Evolutionary conservation across 2,329 filamentous ascomycete genomes (phyloP).

Genomic region (Myotisia sp.): DNA sequence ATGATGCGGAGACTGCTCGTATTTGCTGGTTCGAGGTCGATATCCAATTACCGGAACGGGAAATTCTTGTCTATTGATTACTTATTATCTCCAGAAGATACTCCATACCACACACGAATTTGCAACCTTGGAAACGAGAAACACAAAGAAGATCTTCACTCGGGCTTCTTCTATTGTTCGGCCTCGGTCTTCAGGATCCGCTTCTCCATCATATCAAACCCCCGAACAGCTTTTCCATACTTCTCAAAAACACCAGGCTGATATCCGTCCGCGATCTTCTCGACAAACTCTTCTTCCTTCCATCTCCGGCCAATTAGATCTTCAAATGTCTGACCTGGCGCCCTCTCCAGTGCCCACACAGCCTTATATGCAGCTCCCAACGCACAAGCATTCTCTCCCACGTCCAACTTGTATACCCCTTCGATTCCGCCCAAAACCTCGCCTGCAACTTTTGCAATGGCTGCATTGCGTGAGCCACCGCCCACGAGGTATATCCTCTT

Average conservation of each 20-base stretch:
- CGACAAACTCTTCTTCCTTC: slow-evolving; percentile 70
- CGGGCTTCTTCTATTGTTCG: slow-evolving; percentile 1
- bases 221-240: slow-evolving; percentile 63
- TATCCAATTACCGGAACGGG: not conserved
- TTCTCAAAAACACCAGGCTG: slow-evolving; percentile 55
- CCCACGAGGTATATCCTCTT: slow-evolving; percentile 87
- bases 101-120: not conserved
- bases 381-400: slow-evolving; percentile 89
- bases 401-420: slow-evolving; percentile 83
- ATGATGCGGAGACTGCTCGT: too few relatives aligned
- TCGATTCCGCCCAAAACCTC: slow-evolving; percentile 80
- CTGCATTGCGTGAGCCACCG: slow-evolving; percentile 76
- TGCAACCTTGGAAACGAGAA: too few relatives aligned
- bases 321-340: slow-evolving; percentile 62
- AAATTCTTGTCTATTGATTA: not conserved
- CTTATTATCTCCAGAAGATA: not conserved
- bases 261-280: slow-evolving; percentile 73
- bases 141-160: too few relatives aligned
- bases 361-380: slow-evolving; percentile 92
- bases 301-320: slow-evolving; percentile 71
- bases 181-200: slow-evolving; percentile 40
- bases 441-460: slow-evolving; percentile 71
- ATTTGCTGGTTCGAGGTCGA: too few relatives aligned
- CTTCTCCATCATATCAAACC: slow-evolving; percentile 63
- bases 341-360: slow-evolving; percentile 72